A percentile compares a stretch with the other conserved stretches of the same genome.
Conservation (phyloP, 805 yeast genomes). For the Ogataea wickerhamii region DNA sequence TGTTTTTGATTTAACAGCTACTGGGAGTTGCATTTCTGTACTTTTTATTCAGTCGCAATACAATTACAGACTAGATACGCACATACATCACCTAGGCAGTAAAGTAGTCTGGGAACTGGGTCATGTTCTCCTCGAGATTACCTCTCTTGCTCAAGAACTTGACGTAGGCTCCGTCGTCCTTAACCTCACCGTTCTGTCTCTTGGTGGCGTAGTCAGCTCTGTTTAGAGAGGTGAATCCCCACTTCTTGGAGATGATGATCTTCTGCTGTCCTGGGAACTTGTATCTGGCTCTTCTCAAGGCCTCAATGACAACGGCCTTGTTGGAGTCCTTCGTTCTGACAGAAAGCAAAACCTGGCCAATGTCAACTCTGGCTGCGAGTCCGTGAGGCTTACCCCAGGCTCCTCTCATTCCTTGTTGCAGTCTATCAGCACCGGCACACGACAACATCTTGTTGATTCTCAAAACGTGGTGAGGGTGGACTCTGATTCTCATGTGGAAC, state of each 20-base stretch:
- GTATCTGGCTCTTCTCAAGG: slow-evolving; percentile 99
- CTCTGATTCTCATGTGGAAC: slow-evolving; percentile 99
- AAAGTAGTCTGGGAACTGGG: slow-evolving; percentile 86
- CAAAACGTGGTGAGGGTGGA: slow-evolving; percentile 99
- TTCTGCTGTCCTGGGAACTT: slow-evolving; percentile 99
- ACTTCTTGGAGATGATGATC: slow-evolving; percentile 98
- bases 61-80: no score
- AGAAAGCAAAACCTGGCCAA: slow-evolving; percentile 97
- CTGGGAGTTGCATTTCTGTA: no score
- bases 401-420: slow-evolving; percentile 99
- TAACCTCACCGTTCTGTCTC: slow-evolving; percentile 97
- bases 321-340: slow-evolving; percentile 97
- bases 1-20: no score
- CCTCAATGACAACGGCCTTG: slow-evolving; percentile 98
- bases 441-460: slow-evolving; percentile 99
- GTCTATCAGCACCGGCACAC: slow-evolving; percentile 99
- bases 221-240: slow-evolving; percentile 99
- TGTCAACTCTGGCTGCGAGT: slow-evolving; percentile 98
- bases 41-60: no score
- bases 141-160: slow-evolving; percentile 98
- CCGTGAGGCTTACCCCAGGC: slow-evolving; percentile 99
- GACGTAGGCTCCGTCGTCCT: slow-evolving; percentile 99
- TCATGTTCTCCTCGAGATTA: slow-evolving; percentile 86
- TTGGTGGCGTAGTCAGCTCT: slow-evolving; percentile 93
- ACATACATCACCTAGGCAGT: slow-evolving; percentile 37